Conservation (phyloP, 768 basidiomycete genomes). For the Boletus patriciae region DNA sequence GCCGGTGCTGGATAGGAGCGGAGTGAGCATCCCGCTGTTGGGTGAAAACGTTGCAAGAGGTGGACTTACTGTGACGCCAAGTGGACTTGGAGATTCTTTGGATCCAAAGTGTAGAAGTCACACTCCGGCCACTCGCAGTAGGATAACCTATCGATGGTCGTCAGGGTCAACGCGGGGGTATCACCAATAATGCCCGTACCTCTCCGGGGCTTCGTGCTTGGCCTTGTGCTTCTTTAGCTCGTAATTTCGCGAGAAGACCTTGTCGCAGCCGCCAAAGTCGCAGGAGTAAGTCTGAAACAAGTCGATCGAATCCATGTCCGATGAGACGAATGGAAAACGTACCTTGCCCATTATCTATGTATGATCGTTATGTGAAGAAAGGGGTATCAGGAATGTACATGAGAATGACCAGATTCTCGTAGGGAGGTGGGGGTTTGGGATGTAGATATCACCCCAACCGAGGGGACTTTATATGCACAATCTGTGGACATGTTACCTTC, state of each 20-base stretch:
- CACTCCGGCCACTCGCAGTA: constrained; percentile 6
- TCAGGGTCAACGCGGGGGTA: not conserved
- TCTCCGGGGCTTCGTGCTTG: constrained; percentile 1
- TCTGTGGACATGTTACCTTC: not conserved
- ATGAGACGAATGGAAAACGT: not conserved
- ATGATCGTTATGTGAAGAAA: not conserved
- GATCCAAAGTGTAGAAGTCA: constrained; percentile 4
- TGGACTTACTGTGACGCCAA: constrained; percentile 15
- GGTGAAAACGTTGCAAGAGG: not conserved
- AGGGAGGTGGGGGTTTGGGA: not conserved
- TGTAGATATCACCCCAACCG: not conserved
- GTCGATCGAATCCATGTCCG: not conserved
- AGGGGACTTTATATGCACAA: not conserved
- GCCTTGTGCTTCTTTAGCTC: constrained; percentile 17
- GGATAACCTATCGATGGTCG: constrained; percentile 3
- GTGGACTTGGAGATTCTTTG: constrained; percentile 1
- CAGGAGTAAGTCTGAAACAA: constrained; percentile 9
- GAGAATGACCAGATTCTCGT: constrained; percentile 12
- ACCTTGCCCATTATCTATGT: not conserved
- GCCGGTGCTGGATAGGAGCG: constrained; percentile 14
- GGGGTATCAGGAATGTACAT: not conserved
- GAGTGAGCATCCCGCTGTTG: not conserved
- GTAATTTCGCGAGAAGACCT: not conserved
- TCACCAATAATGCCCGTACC: constrained; percentile 1
- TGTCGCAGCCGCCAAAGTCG: constrained; percentile 3